These are phyloP conservation scores for Lactarius sp. DNA, from an alignment of 768 basidiomycete genomes.

Conservation along the genomic window DNA sequence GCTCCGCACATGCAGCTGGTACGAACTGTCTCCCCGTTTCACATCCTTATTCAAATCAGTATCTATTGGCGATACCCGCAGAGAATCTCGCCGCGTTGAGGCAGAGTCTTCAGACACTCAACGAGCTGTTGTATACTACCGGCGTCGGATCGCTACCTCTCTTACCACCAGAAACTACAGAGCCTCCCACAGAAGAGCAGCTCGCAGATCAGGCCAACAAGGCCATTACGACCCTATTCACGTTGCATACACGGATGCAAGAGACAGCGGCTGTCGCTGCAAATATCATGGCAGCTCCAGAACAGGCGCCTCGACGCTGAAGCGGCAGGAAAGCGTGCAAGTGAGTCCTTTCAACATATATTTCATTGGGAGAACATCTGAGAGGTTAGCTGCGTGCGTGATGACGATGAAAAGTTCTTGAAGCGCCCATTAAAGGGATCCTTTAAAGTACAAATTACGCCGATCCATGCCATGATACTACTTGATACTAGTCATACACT, in stretches of 20 bases:
- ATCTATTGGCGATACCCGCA: neutral
- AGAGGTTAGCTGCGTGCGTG: neutral
- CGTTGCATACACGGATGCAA: conserved; percentile 18
- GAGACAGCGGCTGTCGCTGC: conserved; percentile 20
- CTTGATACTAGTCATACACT: conserved; percentile 3
- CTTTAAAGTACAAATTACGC: conserved; percentile 2
- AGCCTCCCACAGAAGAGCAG: conserved; percentile 21
- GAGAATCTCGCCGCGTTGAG: conserved; percentile 18
- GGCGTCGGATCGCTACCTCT: conserved; percentile 25
- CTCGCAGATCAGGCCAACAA: conserved; percentile 21
- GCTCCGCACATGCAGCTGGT: conserved; percentile 19
- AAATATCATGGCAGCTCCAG: conserved; percentile 19
- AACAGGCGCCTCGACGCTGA: conserved; percentile 16
- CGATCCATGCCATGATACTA: neutral
- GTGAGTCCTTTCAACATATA: neutral
- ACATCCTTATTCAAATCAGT: neutral
- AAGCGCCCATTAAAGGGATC: neutral
- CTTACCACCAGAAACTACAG: conserved; percentile 10
- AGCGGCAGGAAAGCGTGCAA: neutral
- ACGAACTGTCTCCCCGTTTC: neutral
- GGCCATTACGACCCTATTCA: conserved; percentile 16
- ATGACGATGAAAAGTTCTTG: neutral
- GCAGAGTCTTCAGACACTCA: conserved; percentile 14
- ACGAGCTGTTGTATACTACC: conserved; percentile 14
- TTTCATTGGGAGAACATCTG: neutral